These are phyloP conservation scores for Phlegmacium glaucopus DNA, from an alignment of 768 basidiomycete genomes.

Conservation along the genomic window DNA sequence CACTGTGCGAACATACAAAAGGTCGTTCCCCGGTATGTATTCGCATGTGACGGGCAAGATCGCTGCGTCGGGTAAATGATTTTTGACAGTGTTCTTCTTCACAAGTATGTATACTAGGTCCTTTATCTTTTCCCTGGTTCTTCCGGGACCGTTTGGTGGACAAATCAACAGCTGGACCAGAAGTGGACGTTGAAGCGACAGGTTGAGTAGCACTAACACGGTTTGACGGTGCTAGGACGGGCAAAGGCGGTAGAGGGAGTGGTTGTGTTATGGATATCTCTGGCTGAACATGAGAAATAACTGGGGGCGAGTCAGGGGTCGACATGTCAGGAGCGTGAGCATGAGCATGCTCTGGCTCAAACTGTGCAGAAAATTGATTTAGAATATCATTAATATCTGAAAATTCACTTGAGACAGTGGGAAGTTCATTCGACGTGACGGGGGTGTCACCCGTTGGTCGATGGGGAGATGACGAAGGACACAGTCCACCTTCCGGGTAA, in stretches of 20 bases:
- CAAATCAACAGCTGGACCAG: conserved; percentile 20
- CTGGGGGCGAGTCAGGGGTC: conserved; percentile 45
- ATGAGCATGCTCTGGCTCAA: conserved; percentile 53
- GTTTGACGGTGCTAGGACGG: conserved; percentile 36
- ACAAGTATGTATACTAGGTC: conserved; percentile 56
- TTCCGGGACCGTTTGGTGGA: conserved; percentile 35
- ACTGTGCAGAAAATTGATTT: conserved; percentile 67
- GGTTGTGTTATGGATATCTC: conserved; percentile 20
- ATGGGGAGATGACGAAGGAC: conserved; percentile 29
- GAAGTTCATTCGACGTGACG: conserved; percentile 38
- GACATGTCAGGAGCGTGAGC: conserved; percentile 38
- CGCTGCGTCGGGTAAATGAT: conserved; percentile 79
- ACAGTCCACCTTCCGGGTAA: conserved; percentile 22
- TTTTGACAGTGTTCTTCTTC: conserved; percentile 74
- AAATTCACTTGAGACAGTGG: conserved; percentile 55
- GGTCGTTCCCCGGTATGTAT: conserved; percentile 92
- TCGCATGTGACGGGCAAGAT: conserved; percentile 79
- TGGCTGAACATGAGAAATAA: conserved; percentile 40
- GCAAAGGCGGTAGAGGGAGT: conserved; percentile 10
- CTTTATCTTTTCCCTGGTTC: conserved; percentile 42
- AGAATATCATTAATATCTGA: conserved; percentile 76
- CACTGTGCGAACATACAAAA: conserved; percentile 65
- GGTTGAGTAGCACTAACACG: conserved; percentile 31
- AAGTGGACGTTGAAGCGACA: conserved; percentile 51
- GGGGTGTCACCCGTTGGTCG: conserved; percentile 28